Conservation (phyloP, 176 grass and related monocot genomes). For the Hyparrhenia diplandra region DNA sequence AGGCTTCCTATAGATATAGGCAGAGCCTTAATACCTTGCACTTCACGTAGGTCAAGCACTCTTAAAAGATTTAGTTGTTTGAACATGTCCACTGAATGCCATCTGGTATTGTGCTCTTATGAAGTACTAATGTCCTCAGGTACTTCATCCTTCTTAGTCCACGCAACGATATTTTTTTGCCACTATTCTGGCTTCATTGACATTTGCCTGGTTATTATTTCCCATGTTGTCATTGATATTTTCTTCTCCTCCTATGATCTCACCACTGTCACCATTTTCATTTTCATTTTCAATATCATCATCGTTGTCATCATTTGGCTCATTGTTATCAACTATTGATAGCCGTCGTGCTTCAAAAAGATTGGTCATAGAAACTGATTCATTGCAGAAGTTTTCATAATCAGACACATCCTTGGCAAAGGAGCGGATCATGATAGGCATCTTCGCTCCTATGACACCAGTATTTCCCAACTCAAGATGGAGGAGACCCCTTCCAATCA, state of each 20-base stretch:
- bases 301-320: not conserved
- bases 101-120: not conserved
- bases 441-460: not conserved
- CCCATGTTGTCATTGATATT: not conserved
- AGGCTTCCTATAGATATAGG: not conserved
- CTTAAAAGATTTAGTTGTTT: not conserved
- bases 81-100: not conserved
- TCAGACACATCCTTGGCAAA: not conserved
- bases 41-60: not conserved
- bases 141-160: not conserved
- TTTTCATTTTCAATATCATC: not conserved
- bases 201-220: too few relatives aligned
- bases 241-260: not conserved
- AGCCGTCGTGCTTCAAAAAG: not conserved
- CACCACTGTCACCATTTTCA: not conserved
- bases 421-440: not conserved
- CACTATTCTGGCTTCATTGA: too few relatives aligned
- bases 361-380: not conserved
- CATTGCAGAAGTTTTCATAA: not conserved
- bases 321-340: not conserved
- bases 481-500: not conserved
- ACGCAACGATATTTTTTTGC: too few relatives aligned
- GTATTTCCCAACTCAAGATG: not conserved
- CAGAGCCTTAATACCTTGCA: not conserved
- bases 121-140: not conserved